Evolutionary conservation across 306 rosid species (phyloP), one percentile per base, ranked within the genome.

Genomic region (Potentilla sterilis): DNA sequence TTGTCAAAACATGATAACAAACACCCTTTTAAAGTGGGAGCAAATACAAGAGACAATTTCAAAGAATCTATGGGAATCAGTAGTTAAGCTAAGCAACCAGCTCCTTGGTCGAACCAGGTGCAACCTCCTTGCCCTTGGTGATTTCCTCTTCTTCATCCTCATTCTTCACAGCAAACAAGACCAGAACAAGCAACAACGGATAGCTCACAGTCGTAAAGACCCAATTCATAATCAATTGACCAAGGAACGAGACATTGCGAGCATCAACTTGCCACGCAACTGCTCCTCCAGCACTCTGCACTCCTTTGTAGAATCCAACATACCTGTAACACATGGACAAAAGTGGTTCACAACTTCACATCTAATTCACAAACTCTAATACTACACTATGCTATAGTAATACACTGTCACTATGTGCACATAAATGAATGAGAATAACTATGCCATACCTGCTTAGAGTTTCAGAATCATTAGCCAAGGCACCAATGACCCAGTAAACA

Each of bases 271-370:
- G 99, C 99, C 99, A 95, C 13, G 99, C 99, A 47, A 89, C 92
- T 14, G 97, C 99, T 4, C 90, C 99, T 18, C 99, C 99, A 12
- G 99, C 99, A 84, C 99, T 95, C 61, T 95, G 99, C 62, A 92
- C 77, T 12, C 99, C 99, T 81, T 90, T 95, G 10, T 89, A 95
- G 76, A 95, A 95, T 32, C 99, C 99, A 49, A 73, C 77, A 52
- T 90, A 95, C 90, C 99, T 95, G 88, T 28, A 55, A 28, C 58
- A 71, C 69, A 48, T 22, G 48, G 24, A 49, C 55, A 77, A 19
- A 72, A 32, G 47, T 6, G 11, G 42, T 22, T 73, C 13, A 37
- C 40, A 37, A 37, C 28, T 37, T 37, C 40, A 37, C 42, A 63
- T 52, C 38, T 44, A 46, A 28, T 70, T 37, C 70, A 22, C 22